A percentile compares a stretch with the other conserved stretches of the same genome.
phyloP scores from a whole-genome alignment of 148 eudicot species.

The Silene latifolia region DNA sequence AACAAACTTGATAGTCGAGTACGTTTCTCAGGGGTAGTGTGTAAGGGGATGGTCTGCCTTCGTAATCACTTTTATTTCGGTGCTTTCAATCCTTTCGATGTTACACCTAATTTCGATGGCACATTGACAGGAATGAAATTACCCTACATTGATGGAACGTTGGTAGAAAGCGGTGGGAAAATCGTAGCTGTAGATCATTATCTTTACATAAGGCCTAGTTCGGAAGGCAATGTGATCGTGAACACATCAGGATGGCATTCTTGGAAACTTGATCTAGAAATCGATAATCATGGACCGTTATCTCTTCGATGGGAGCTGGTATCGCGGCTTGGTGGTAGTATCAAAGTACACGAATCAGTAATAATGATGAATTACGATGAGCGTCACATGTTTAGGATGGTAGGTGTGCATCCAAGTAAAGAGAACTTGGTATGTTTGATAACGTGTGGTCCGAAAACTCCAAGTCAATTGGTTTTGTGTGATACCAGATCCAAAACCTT shows the following conservation, averaged over 20 bases:
- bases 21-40: background rate
- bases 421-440: background rate
- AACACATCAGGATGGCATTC: background rate
- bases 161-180: background rate
- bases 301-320: background rate
- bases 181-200: background rate
- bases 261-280: background rate
- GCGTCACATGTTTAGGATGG: background rate
- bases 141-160: background rate
- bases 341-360: background rate
- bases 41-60: constrained; percentile 13
- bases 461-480: background rate
- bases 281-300: background rate
- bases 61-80: background rate
- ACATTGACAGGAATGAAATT: background rate
- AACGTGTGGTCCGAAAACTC: background rate
- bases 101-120: background rate
- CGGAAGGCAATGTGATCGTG: background rate
- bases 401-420: background rate
- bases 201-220: background rate
- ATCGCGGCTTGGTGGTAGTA: background rate
- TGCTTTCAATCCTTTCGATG: constrained; percentile 9
- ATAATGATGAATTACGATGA: too few species aligned
- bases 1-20: background rate
- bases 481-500: background rate